Evolutionary conservation across 495 filamentous ascomycete species (phyloP).

Genomic region (Chaetomidium leptoderma): DNA sequence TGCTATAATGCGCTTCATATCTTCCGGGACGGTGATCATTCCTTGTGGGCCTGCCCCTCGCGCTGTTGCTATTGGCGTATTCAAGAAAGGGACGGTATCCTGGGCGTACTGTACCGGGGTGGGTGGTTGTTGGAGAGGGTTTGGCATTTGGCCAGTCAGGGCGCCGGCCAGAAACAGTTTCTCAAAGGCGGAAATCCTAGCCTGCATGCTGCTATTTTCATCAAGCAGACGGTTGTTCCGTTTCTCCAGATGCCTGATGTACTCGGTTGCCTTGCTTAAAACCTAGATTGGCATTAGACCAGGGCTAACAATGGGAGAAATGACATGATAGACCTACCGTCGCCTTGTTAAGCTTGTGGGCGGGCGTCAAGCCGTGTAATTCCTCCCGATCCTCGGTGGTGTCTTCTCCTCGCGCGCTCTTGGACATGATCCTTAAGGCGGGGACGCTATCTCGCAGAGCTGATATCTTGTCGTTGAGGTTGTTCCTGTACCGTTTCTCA

Average conservation of each 20-base stretch:
- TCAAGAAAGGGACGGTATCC: slow-evolving; percentile 31
- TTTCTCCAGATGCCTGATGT: slow-evolving; percentile 90
- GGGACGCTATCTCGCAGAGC: slow-evolving; percentile 86
- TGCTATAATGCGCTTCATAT: slow-evolving; percentile 64
- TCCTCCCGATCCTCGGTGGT: slow-evolving; percentile 71
- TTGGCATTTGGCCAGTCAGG: slow-evolving; percentile 45
- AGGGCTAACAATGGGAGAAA: background rate
- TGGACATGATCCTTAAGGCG: slow-evolving; percentile 71
- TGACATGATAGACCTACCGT: slow-evolving; percentile 52
- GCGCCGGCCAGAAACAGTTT: slow-evolving; percentile 59
- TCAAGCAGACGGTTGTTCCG: slow-evolving; percentile 75
- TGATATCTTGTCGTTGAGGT: slow-evolving; percentile 94
- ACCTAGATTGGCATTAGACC: slow-evolving; percentile 43
- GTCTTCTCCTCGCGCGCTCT: slow-evolving; percentile 61
- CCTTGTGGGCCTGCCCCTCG: slow-evolving; percentile 50
- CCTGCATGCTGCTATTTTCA: slow-evolving; percentile 72
- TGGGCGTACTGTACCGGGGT: slow-evolving; percentile 47
- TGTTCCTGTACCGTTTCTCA: slow-evolving; percentile 92
- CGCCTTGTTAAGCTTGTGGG: slow-evolving; percentile 93
- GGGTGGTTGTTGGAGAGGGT: slow-evolving; percentile 44
- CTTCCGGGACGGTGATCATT: slow-evolving; percentile 72
- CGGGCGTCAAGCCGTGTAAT: slow-evolving; percentile 68
- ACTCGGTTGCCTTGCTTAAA: slow-evolving; percentile 89
- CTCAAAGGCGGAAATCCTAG: slow-evolving; percentile 63
- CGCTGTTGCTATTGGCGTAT: slow-evolving; percentile 32